Evolutionary conservation across 1,139 yeast species (phyloP).

Genomic region (Kodamaea arcana): DNA sequence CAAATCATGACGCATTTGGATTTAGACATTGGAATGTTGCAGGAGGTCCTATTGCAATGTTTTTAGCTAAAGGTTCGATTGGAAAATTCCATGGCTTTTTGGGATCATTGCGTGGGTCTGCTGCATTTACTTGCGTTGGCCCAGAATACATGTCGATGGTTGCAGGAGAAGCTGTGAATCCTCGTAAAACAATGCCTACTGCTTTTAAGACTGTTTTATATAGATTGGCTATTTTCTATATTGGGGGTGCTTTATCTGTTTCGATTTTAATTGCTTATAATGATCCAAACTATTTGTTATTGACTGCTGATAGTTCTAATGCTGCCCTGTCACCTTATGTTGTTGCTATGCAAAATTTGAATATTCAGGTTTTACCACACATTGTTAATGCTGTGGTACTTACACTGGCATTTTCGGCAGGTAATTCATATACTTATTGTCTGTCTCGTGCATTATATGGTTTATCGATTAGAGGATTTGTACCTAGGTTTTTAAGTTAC

Average conservation of each 20-base stretch:
- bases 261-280: constrained; percentile 39
- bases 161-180: constrained; percentile 78
- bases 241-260: constrained; percentile 46
- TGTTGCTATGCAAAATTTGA: constrained; percentile 41
- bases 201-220: constrained; percentile 77
- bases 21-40: constrained; percentile 57
- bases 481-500: constrained; percentile 31
- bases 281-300: constrained; percentile 29
- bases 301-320: constrained; percentile 18
- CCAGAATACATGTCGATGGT: constrained; percentile 83
- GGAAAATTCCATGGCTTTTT: constrained; percentile 75
- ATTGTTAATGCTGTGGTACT: constrained; percentile 37
- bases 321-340: constrained; percentile 42
- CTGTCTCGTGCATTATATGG: constrained; percentile 43
- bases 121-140: constrained; percentile 73
- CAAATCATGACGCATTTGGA: constrained; percentile 60
- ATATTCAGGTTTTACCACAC: constrained; percentile 36
- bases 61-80: constrained; percentile 48
- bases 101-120: constrained; percentile 51
- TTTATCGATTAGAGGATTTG: constrained; percentile 37
- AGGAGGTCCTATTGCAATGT: constrained; percentile 52
- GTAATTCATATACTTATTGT: constrained; percentile 41
- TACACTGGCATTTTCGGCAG: constrained; percentile 41
- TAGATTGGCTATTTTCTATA: constrained; percentile 65
- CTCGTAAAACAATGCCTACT: constrained; percentile 69